A percentile compares a stretch with the other conserved stretches of the same genome.
Evolutionary conservation across 768 basidiomycete genomes (phyloP).

Genomic region (Amanita phalloides): DNA sequence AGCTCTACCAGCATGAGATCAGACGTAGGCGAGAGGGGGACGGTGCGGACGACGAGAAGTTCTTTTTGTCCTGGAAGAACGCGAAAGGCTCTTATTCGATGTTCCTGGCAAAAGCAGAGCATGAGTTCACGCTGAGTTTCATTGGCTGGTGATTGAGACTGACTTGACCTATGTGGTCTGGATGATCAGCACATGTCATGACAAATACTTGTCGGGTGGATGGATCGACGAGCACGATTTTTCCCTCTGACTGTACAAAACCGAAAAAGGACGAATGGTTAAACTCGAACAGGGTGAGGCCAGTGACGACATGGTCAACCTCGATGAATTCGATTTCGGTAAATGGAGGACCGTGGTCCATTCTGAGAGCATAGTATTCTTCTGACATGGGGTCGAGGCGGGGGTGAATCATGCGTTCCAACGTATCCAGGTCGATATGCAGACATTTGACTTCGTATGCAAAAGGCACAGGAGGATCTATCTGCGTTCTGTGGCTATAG

Average conservation of each 20-base stretch:
- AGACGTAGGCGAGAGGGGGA: conserved; percentile 13
- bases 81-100: conserved; percentile 41
- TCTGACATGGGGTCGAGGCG: conserved; percentile 23
- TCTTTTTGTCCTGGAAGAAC: conserved; percentile 40
- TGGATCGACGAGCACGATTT: conserved; percentile 4
- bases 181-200: conserved; percentile 26
- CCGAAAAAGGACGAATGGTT: conserved; percentile 14
- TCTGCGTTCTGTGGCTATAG: conserved; percentile 22
- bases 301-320: conserved; percentile 3
- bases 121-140: no score
- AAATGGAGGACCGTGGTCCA: conserved; percentile 1
- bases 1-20: conserved; percentile 20
- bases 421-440: conserved; percentile 25
- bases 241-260: conserved; percentile 3
- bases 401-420: conserved; percentile 36
- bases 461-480: conserved; percentile 33
- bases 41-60: conserved; percentile 38
- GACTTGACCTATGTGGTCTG: conserved; percentile 14
- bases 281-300: conserved; percentile 31
- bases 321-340: conserved; percentile 4
- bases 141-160: conserved; percentile 5
- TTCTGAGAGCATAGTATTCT: conserved; percentile 17
- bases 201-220: conserved; percentile 6
- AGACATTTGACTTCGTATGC: conserved; percentile 35
- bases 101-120: conserved; percentile 20